These are phyloP conservation scores for Sporothrix protearum DNA, from an alignment of 2,329 filamentous ascomycete species.

Conservation along the genomic window DNA sequence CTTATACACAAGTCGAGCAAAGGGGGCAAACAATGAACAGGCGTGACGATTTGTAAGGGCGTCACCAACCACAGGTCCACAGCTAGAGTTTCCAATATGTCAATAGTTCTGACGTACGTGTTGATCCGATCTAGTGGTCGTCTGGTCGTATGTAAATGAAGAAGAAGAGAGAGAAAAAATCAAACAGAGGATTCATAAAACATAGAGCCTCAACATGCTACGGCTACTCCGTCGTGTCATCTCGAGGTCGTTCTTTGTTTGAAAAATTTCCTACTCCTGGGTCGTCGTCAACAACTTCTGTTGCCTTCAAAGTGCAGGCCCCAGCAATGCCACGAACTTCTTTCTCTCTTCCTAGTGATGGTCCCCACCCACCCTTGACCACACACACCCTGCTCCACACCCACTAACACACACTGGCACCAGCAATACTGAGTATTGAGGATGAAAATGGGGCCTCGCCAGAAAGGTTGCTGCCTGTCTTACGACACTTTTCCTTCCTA, in stretches of 20 bases:
- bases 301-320: neutral
- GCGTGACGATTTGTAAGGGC: slow-evolving; percentile 1
- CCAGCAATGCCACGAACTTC: slow-evolving; percentile 12
- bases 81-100: neutral
- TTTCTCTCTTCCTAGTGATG: neutral
- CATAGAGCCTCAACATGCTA: neutral
- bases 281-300: neutral
- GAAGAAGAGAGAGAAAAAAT: neutral
- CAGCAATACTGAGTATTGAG: neutral
- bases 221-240: slow-evolving; percentile 1
- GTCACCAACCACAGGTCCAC: neutral
- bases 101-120: slow-evolving; percentile 5
- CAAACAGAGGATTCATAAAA: neutral
- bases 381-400: slow-evolving; percentile 8
- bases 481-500: neutral
- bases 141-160: too few species aligned
- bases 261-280: neutral
- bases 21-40: neutral
- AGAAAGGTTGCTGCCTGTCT: slow-evolving; percentile 3
- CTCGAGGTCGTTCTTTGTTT: neutral
- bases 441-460: neutral
- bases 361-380: neutral
- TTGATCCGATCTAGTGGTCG: neutral
- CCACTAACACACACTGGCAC: slow-evolving; percentile 1
- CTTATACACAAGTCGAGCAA: slow-evolving; percentile 12